Base-by-base conservation (phyloP, 352 stramenopile genomes). In the Globisporangium ultimum region DNA sequence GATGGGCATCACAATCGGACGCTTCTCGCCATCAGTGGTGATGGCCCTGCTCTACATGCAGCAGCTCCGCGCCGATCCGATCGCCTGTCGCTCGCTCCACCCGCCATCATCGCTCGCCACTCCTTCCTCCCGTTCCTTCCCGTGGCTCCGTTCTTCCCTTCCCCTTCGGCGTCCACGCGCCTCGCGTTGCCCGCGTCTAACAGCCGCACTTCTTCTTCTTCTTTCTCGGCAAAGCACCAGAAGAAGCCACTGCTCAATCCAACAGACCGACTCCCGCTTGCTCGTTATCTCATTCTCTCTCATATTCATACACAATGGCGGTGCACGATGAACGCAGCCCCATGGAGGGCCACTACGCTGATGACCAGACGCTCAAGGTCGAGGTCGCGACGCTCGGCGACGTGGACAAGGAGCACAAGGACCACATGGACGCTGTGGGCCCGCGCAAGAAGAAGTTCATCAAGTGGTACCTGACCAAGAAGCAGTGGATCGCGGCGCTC, bases 381-480 rank as follows among this genome's bases (percentile, higher is more conserved):
- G 66, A 75, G 40, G 53, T 72, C 28, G 64, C 61, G 9, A 59
- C 66, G 1, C 53, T 58, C 0, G 69, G 66, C 47, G 66, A 60
- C 45, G 60, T 78, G 32, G 69, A 69, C 61, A 80, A 83, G 60
- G 71, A 76, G 40, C 54, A 67, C 10, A 61, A 60, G 34, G 64
- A 76, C n/a, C 28, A 54, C n/a, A 66, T 89, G 32, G 61, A 72
- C 9, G 71, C 70, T 5, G 28, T 10, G 28, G 28, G 28, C 8
- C 28, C 28, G 28, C 28, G 28, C 28, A 38, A 28, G 34, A 69
- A 71, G 60, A 52, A 53, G 47, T 88, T 87, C 52, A 54, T 87
- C 55, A 74, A 60, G 45, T 90, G 76, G 78, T 63, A 54, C 36
- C 62, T 88, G 64, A 76, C 68, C 41, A 83, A 76, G 64, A 74